These are phyloP conservation scores for Elongisporangium undulatum DNA, from an alignment of 352 stramenopile genomes.

Conservation along the genomic window DNA sequence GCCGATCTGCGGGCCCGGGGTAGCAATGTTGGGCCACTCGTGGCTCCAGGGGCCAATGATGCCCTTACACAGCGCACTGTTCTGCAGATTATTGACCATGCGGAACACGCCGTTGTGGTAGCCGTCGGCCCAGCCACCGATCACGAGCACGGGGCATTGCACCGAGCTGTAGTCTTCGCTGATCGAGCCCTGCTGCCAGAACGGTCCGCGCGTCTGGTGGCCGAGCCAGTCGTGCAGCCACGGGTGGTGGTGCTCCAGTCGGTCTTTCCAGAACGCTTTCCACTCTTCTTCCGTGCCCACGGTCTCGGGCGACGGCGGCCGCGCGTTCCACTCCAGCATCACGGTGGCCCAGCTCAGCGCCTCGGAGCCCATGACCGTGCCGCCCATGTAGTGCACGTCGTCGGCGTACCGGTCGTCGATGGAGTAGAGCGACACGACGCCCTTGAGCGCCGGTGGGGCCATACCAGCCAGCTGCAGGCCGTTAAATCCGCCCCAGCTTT, in stretches of 20 bases:
- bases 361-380: constrained; percentile 36
- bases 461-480: constrained; percentile 40
- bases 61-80: constrained; percentile 25
- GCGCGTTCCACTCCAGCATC: constrained; percentile 41
- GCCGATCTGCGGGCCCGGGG: constrained; percentile 32
- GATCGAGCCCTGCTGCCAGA: constrained; percentile 45
- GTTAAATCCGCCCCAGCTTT: constrained; percentile 55
- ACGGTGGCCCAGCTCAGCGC: constrained; percentile 46
- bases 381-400: constrained; percentile 47
- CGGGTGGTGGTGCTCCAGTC: constrained; percentile 34
- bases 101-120: constrained; percentile 47
- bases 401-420: constrained; percentile 52
- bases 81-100: constrained; percentile 30
- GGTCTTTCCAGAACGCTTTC: constrained; percentile 19
- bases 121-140: constrained; percentile 44
- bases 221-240: constrained; percentile 46
- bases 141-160: constrained; percentile 31
- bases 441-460: constrained; percentile 27
- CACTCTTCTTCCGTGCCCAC: constrained; percentile 25
- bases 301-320: constrained; percentile 29
- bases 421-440: constrained; percentile 46
- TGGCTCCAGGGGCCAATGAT: constrained; percentile 48
- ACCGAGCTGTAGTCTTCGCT: constrained; percentile 31
- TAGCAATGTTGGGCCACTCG: constrained; percentile 46
- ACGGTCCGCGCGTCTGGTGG: constrained; percentile 37